Conservation (phyloP, 306 rosid genomes). For the Aeschynomene evenia region DNA sequence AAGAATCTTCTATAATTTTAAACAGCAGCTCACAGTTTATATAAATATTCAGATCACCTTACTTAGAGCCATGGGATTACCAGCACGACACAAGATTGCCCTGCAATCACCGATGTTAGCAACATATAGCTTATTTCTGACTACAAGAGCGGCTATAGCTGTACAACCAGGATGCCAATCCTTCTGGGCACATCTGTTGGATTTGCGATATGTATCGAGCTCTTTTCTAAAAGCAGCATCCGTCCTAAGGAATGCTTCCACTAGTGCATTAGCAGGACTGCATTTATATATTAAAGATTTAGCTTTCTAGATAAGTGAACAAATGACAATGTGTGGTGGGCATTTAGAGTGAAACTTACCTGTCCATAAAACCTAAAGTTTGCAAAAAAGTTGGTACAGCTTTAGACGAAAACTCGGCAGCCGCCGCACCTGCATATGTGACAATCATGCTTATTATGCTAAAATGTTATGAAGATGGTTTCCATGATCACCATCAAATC, state of each 20-base stretch:
- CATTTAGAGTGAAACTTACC: conserved; percentile 45
- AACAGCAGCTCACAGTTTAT: neutral
- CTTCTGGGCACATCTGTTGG: conserved; percentile 67
- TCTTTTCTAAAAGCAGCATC: conserved; percentile 81
- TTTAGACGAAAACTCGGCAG: conserved; percentile 83
- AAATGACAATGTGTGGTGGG: neutral
- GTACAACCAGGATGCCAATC: conserved; percentile 98
- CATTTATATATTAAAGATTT: conserved; percentile 19
- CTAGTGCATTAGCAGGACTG: conserved; percentile 76
- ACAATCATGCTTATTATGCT: conserved; percentile 7
- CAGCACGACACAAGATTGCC: conserved; percentile 77
- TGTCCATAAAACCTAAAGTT: conserved; percentile 37
- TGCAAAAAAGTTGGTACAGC: conserved; percentile 78
- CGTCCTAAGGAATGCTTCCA: conserved; percentile 70
- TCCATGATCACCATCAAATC: conserved; percentile 44
- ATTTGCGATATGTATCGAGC: conserved; percentile 60
- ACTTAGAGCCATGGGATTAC: conserved; percentile 70
- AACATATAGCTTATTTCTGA: conserved; percentile 71
- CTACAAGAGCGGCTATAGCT: conserved; percentile 67
- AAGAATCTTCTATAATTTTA: neutral
- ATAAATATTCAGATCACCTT: conserved; percentile 50
- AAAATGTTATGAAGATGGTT: neutral
- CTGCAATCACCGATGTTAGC: conserved; percentile 94
- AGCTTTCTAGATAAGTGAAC: neutral
- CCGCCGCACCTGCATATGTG: conserved; percentile 79